Base-by-base conservation (phyloP, 1,139 yeast genomes). In the Petasospora rhodanensis region DNA sequence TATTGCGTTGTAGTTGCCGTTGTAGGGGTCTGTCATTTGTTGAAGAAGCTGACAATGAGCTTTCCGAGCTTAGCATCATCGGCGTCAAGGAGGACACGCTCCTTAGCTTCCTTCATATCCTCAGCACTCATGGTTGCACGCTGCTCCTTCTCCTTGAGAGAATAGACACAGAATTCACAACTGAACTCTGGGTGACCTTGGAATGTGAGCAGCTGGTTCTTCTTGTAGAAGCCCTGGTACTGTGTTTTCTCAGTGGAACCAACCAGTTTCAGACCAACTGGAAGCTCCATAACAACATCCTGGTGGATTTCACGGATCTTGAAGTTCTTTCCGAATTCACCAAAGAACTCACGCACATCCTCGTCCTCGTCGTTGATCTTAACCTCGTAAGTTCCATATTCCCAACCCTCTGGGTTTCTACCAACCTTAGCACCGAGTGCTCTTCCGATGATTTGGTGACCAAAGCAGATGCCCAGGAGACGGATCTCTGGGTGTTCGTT, bases 101-200 rank as follows among this genome's bases (percentile, higher is more conserved):
- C 34, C 7, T 37, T 26, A 4, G 58, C 54, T 8, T 28, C 22
- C 14, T 38, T 37, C 7, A 35, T n/a, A n/a, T n/a, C n/a, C n/a
- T n/a, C n/a, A n/a, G n/a, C n/a, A n/a, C n/a, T n/a, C n/a, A n/a
- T n/a, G n/a, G n/a, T n/a, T n/a, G n/a, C n/a, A n/a, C n/a, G n/a
- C n/a, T n/a, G n/a, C n/a, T n/a, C n/a, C n/a, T n/a, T n/a, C n/a
- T n/a, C n/a, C n/a, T n/a, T n/a, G n/a, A n/a, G n/a, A n/a, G n/a
- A n/a, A n/a, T n/a, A n/a, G n/a, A n/a, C n/a, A n/a, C n/a, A n/a
- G 52, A 62, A 41, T 32, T 59, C 68, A 1, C 66, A 59, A 18
- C 64, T 54, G 49, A 83, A 86, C 54, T 87, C 96, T 0, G 96
- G 96, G 52, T 87, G 96, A 1, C 96, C 96, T 55, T 87, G 96